Evolutionary conservation across 1,139 yeast species (phyloP).

Genomic region (Kodamaea sp.): DNA sequence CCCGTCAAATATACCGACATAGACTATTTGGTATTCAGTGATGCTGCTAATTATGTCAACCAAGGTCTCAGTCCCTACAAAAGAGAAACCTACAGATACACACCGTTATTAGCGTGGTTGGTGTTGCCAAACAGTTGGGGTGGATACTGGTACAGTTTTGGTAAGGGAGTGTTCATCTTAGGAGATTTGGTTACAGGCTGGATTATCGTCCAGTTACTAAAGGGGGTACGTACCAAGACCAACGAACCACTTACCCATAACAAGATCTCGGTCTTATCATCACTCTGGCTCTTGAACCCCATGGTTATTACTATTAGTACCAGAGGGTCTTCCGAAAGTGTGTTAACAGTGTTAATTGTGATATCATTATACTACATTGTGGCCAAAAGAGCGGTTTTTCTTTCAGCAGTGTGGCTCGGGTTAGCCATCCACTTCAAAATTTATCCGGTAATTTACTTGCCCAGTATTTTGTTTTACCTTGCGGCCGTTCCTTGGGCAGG

Average conservation of each 20-base stretch:
- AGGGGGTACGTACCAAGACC: conserved; percentile 16
- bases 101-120: conserved; percentile 87
- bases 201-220: conserved; percentile 50
- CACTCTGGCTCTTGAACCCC: conserved; percentile 89
- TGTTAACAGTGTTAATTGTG: conserved; percentile 77
- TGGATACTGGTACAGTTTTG: conserved; percentile 61
- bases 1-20: conserved; percentile 88
- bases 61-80: conserved; percentile 69
- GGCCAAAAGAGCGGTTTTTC: conserved; percentile 26
- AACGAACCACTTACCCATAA: conserved; percentile 17
- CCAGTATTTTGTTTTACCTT: conserved; percentile 46
- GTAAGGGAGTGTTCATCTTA: conserved; percentile 72
- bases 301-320: conserved; percentile 94
- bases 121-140: conserved; percentile 63
- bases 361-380: conserved; percentile 50
- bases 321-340: conserved; percentile 90
- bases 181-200: conserved; percentile 84
- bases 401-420: conserved; percentile 71
- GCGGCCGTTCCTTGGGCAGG: conserved; percentile 14
- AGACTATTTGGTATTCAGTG: conserved; percentile 90
- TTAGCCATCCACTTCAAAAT: conserved; percentile 85
- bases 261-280: conserved; percentile 43
- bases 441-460: conserved; percentile 83
- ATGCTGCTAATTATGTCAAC: conserved; percentile 77
- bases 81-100: conserved; percentile 88